Percentiles rank a stretch among this genome's conserved stretches.
Evolutionary conservation across 164 flowering plant genomes (phyloP).

Genomic region (Dillenia suffruticosa): DNA sequence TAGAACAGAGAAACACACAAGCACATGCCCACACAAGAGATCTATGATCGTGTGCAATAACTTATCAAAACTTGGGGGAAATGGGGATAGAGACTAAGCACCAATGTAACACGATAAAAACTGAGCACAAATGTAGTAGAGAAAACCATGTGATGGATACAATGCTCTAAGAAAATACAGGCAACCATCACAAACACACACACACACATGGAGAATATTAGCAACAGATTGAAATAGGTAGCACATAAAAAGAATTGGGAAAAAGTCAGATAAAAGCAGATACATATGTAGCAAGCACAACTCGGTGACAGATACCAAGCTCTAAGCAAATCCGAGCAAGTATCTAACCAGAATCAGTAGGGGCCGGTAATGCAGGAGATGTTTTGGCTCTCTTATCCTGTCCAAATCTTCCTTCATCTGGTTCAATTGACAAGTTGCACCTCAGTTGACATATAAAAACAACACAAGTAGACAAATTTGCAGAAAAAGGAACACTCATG

Average conservation of each 20-base stretch:
- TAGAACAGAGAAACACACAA: not conserved
- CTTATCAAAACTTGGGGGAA: too few relatives aligned
- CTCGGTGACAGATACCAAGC: not conserved
- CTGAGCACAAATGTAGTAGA: too few relatives aligned
- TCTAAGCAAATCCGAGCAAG: constrained; percentile 3
- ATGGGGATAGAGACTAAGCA: too few relatives aligned
- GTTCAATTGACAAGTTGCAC: constrained; percentile 9
- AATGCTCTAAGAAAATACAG: too few relatives aligned
- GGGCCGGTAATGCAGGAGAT: constrained; percentile 26
- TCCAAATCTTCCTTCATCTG: constrained; percentile 60
- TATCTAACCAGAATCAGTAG: constrained; percentile 63
- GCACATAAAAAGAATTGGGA: not conserved
- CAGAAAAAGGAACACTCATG: not conserved
- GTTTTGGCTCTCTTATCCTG: constrained; percentile 69
- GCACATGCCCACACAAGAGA: not conserved
- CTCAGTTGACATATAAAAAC: constrained; percentile 1
- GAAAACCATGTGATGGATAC: too few relatives aligned
- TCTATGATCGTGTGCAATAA: not conserved
- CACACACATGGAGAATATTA: too few relatives aligned
- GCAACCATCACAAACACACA: too few relatives aligned
- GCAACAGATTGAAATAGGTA: too few relatives aligned
- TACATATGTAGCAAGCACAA: too few relatives aligned
- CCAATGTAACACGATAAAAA: too few relatives aligned
- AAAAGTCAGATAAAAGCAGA: not conserved
- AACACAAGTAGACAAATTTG: not conserved